Evolutionary conservation across 345 rosid species (phyloP), one percentile per base, ranked within the genome.

Genomic region (Limnanthes douglasii): DNA sequence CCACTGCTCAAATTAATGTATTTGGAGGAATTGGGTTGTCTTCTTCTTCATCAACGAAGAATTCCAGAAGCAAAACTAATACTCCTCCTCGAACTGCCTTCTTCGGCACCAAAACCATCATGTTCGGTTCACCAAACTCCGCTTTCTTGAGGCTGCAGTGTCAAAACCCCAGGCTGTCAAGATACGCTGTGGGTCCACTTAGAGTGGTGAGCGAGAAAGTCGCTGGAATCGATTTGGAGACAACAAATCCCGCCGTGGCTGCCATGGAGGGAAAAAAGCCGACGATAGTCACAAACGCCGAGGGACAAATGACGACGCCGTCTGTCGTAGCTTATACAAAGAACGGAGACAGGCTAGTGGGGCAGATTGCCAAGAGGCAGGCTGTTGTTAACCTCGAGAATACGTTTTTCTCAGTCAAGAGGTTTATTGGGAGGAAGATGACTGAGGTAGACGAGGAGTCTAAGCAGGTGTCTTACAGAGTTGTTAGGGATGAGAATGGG

Each of bases 231-330:
- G 99, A 92, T 61, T 46, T 81, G 41, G 99, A 96, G 20, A 92
- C 99, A 5, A 92, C 96, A 4, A 92, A 92, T 44, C 85, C 99
- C 10, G 96, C 96, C 0, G 99, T 81, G 18, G 99, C 99, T 18
- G 99, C 96, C 0, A 92, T 92, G 96, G 99, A 92, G 57, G 99
- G 99, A 37, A 96, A 96, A 12, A 81, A 92, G 50, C 96, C 94
- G 2, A 90, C 99, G 15, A 90, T 90, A 33, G 94, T 90, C 8
- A 77, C 96, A 1, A 85, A 90, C 50, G 94, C 83, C 0, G 99
- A 92, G 48, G 99, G 99, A 11, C 99, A 92, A 52, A 66, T 96
- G 31, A 92, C 99, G 25, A 85, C 99, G 11, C 96, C 99, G 3
- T 85, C 96, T 0, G 99, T 92, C 11, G 99, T 81, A 44, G 99